phyloP scores from a whole-genome alignment of 768 basidiomycete genomes.

The Chlorophyllum brunneum region DNA sequence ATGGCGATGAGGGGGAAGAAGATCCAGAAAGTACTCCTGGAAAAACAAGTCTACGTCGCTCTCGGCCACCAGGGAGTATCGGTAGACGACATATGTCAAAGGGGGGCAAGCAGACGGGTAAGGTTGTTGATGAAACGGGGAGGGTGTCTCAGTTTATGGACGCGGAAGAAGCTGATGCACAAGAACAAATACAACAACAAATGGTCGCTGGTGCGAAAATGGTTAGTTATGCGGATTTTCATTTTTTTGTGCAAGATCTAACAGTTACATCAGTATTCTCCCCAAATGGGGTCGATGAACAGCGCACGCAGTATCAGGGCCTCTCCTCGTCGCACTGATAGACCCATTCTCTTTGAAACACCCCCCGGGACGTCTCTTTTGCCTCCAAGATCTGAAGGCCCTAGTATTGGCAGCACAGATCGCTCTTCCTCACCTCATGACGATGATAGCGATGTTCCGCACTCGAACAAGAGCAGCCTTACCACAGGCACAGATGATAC shows the following conservation, averaged over 20 bases:
- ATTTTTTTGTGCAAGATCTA: neutral
- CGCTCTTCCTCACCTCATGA: conserved; percentile 43
- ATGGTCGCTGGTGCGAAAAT: conserved; percentile 70
- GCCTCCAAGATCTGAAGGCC: conserved; percentile 41
- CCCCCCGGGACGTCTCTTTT: conserved; percentile 38
- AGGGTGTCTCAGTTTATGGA: conserved; percentile 85
- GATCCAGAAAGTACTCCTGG: conserved; percentile 57
- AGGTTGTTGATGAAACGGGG: conserved; percentile 41
- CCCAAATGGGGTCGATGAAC: conserved; percentile 53
- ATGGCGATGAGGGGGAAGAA: conserved; percentile 39
- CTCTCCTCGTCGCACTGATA: conserved; percentile 59
- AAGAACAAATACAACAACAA: conserved; percentile 85
- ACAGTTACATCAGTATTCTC: conserved; percentile 48
- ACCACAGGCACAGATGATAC: conserved; percentile 51
- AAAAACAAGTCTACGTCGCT: conserved; percentile 43
- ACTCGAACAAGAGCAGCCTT: conserved; percentile 37
- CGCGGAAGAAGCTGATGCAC: conserved; percentile 78
- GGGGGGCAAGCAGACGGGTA: conserved; percentile 27
- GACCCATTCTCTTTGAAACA: conserved; percentile 38
- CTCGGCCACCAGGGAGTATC: conserved; percentile 21
- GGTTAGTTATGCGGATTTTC: conserved; percentile 36
- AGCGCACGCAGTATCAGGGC: conserved; percentile 67
- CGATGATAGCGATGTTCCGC: conserved; percentile 53
- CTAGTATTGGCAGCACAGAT: conserved; percentile 32
- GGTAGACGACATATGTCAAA: conserved; percentile 27